phyloP scores from a whole-genome alignment of 106 monocot species.

The Acorus calamus region DNA sequence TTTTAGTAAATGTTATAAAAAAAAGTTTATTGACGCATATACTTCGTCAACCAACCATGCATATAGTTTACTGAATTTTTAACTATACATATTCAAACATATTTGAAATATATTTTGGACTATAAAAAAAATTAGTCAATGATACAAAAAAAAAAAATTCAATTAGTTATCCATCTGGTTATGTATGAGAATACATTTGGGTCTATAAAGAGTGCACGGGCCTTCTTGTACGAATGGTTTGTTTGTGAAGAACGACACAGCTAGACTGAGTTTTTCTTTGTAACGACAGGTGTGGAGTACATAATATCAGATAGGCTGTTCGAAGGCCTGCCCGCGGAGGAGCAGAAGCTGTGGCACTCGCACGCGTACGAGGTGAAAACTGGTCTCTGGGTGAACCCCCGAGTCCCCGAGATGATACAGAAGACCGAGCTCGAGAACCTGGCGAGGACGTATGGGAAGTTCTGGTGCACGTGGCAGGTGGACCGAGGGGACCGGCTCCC shows the following conservation, averaged over 20 bases:
- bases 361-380: conserved; percentile 86
- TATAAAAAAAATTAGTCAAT: too few relatives aligned
- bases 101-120: too few relatives aligned
- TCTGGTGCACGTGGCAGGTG: conserved; percentile 94
- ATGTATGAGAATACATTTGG: too few relatives aligned
- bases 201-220: too few relatives aligned
- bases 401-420: conserved; percentile 44
- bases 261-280: not conserved
- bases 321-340: conserved; percentile 44
- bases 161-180: too few relatives aligned
- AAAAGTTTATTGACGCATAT: too few relatives aligned
- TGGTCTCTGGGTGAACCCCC: conserved; percentile 45
- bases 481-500: conserved; percentile 78
- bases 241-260: not conserved
- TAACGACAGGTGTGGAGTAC: conserved; percentile 60
- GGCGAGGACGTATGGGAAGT: conserved; percentile 66
- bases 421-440: conserved; percentile 36
- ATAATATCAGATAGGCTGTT: conserved; percentile 53
- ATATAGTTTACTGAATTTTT: too few relatives aligned
- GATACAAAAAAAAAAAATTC: too few relatives aligned
- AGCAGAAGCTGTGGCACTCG: conserved; percentile 88
- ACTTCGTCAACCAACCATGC: too few relatives aligned
- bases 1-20: too few relatives aligned
- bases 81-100: too few relatives aligned
- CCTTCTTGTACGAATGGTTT: not conserved